These are phyloP conservation scores for Phytopythium helicoides DNA, from an alignment of 352 stramenopile species.

Conservation along the genomic window DNA sequence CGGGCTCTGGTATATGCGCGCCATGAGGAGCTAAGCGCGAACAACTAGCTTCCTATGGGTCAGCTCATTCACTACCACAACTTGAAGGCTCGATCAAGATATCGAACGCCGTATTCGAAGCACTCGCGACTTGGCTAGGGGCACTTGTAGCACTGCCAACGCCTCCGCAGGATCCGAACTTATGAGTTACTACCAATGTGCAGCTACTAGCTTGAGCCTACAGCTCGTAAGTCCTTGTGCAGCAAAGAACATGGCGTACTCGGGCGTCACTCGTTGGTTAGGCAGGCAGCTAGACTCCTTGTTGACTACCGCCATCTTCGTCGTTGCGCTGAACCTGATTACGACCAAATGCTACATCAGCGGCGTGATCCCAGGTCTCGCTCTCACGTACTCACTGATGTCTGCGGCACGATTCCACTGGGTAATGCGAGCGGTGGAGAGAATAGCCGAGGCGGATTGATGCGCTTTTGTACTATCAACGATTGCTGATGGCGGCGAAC, in stretches of 20 bases:
- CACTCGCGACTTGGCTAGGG: too few relatives aligned
- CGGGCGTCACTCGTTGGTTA: conserved; percentile 86
- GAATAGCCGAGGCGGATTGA: conserved; percentile 29
- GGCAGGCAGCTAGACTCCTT: conserved; percentile 89
- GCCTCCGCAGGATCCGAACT: too few relatives aligned
- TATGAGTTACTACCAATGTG: too few relatives aligned
- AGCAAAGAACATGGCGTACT: conserved; percentile 15
- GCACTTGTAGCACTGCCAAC: too few relatives aligned
- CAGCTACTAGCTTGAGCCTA: too few relatives aligned
- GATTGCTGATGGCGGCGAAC: conserved; percentile 13
- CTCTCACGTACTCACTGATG: conserved; percentile 42
- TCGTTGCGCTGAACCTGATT: conserved; percentile 84
- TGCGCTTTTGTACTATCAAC: conserved; percentile 27
- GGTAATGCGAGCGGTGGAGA: conserved; percentile 14
- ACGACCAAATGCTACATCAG: conserved; percentile 35
- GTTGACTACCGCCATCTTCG: conserved; percentile 82
- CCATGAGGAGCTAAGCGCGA: too few relatives aligned
- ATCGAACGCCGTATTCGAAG: too few relatives aligned
- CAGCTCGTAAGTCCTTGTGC: too few relatives aligned
- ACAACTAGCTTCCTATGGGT: too few relatives aligned
- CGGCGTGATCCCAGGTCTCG: conserved; percentile 22
- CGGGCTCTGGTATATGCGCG: too few relatives aligned
- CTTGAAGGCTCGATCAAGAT: too few relatives aligned
- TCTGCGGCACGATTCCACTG: conserved; percentile 43
- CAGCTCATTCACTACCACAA: too few relatives aligned